phyloP scores from a whole-genome alignment of 345 rosid species.

The Barbarea vulgaris region DNA sequence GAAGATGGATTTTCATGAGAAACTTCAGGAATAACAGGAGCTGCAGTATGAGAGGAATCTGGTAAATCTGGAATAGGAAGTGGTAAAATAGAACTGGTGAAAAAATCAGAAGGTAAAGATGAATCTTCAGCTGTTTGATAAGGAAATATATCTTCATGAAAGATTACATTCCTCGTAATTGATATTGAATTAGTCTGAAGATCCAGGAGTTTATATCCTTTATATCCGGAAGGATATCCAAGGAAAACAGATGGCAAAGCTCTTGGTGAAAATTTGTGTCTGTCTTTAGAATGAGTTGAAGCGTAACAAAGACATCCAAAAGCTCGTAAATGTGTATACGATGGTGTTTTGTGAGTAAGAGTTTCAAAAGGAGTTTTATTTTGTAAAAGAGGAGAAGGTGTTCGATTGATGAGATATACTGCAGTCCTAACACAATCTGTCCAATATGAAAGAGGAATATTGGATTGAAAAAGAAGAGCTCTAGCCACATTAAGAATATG shows the following conservation, averaged over 20 bases:
- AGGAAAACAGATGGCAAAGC: neutral
- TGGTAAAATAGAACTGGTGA: accelerated
- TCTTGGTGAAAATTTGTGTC: neutral
- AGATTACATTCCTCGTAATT: neutral
- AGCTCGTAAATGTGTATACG: neutral
- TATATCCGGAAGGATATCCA: neutral
- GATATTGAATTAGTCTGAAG: neutral
- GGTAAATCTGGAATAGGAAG: neutral
- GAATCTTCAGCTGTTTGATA: neutral
- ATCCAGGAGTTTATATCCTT: neutral
- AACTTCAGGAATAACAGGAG: neutral
- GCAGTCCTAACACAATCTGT: too few relatives aligned
- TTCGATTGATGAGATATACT: neutral
- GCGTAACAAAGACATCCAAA: neutral
- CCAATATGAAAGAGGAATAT: neutral
- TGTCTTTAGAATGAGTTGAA: neutral
- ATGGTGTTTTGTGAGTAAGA: neutral
- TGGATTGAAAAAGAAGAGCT: neutral
- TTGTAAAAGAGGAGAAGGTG: neutral
- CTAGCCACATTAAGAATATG: neutral
- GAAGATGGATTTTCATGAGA: accelerated
- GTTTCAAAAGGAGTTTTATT: neutral
- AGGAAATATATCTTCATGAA: neutral
- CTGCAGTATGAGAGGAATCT: accelerated
- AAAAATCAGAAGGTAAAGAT: neutral